These are phyloP conservation scores for Cryptosporidium bovis DNA, from an alignment of 169 alveolate species.

Conservation along the genomic window DNA sequence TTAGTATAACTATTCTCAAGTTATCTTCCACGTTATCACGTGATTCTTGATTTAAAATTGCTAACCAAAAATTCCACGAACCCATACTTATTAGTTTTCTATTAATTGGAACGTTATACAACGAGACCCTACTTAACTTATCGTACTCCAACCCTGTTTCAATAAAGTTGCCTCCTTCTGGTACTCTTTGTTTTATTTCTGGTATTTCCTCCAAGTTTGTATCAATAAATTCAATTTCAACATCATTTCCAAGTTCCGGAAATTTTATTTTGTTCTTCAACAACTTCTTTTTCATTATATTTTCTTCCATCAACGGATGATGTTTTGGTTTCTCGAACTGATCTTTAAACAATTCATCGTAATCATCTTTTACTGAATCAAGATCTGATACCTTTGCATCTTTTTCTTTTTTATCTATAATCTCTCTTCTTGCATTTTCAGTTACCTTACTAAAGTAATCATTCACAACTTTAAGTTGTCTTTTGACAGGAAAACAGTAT, in stretches of 20 bases:
- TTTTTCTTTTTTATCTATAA: constrained; percentile 13
- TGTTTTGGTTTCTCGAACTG: constrained; percentile 46
- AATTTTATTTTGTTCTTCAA: constrained; percentile 16
- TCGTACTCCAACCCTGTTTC: constrained; percentile 32
- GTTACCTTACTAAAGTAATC: constrained; percentile 40
- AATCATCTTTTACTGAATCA: constrained; percentile 19
- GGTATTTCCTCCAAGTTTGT: constrained; percentile 58
- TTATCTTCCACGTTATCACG: constrained; percentile 16
- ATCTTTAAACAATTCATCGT: constrained; percentile 3
- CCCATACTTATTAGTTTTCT: constrained; percentile 6
- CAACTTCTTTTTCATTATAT: not conserved
- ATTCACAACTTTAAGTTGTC: constrained; percentile 18
- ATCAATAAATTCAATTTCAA: constrained; percentile 33
- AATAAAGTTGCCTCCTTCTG: constrained; percentile 20
- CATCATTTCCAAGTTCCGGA: constrained; percentile 21
- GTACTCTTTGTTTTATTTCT: constrained; percentile 5
- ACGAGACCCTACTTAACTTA: constrained; percentile 10
- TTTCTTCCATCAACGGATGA: constrained; percentile 51
- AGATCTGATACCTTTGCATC: constrained; percentile 2
- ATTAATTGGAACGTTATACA: constrained; percentile 39
- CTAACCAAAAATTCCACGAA: constrained; percentile 68
- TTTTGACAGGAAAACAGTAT: constrained; percentile 65
- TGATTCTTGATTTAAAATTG: constrained; percentile 38
- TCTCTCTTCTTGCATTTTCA: constrained; percentile 22
- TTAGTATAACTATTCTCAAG: constrained; percentile 12